phyloP scores from a whole-genome alignment of 345 rosid species.

The Ceriops tagal region DNA sequence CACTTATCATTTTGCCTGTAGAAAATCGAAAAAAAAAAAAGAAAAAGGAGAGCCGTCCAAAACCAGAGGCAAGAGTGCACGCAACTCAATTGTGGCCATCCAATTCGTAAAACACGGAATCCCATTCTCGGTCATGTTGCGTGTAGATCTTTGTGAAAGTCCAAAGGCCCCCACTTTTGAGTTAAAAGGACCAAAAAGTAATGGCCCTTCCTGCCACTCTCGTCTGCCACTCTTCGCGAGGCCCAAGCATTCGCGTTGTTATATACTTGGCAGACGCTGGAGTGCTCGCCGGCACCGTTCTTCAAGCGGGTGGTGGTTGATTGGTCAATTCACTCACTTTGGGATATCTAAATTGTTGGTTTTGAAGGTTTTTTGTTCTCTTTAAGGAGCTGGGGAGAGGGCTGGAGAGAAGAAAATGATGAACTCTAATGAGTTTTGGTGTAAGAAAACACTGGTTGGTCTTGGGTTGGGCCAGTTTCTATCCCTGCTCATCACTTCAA shows the following conservation, averaged over 20 bases:
- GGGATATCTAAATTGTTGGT: neutral
- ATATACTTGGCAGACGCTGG: neutral
- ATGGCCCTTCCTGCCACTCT: no score
- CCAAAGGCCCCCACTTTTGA: no score
- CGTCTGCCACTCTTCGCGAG: neutral
- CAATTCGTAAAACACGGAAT: no score
- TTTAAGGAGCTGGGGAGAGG: neutral
- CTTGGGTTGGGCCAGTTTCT: slow-evolving; percentile 78
- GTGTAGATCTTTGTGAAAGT: no score
- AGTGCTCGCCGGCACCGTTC: neutral
- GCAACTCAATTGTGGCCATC: no score
- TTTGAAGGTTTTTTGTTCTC: neutral
- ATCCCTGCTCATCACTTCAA: slow-evolving; percentile 56
- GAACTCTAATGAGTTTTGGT: slow-evolving; percentile 41
- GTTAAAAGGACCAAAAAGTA: no score
- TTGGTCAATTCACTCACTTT: slow-evolving; percentile 1
- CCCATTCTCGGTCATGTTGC: no score
- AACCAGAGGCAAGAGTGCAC: no score
- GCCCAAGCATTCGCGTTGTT: neutral
- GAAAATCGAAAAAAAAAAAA: no score
- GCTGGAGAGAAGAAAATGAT: slow-evolving; percentile 17
- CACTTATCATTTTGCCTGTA: no score
- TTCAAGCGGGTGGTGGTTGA: neutral
- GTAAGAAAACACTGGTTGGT: slow-evolving; percentile 53
- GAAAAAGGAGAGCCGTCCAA: no score